These are phyloP conservation scores for Boletus speciosus DNA, from an alignment of 768 basidiomycete genomes.

Conservation along the genomic window DNA sequence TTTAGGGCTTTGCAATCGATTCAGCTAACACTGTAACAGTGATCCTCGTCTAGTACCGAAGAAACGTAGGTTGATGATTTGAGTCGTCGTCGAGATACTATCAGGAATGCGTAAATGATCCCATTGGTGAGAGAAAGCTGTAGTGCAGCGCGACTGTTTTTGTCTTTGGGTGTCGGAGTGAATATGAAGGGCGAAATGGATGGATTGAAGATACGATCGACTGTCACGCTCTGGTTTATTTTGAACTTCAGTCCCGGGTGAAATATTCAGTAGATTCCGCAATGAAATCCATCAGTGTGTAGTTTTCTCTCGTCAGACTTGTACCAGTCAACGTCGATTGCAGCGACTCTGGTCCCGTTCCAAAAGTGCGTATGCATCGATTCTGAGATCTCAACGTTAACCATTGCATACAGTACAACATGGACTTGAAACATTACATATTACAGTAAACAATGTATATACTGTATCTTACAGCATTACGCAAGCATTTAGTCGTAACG, in stretches of 20 bases:
- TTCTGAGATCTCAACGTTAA: neutral
- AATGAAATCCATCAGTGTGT: too few species aligned
- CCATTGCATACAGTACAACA: neutral
- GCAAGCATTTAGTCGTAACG: neutral
- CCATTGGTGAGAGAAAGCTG: neutral
- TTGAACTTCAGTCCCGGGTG: too few species aligned
- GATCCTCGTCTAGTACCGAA: too few species aligned
- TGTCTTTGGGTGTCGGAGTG: too few species aligned
- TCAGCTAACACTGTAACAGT: neutral
- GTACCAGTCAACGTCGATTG: neutral
- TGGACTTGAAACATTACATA: neutral
- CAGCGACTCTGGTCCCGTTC: neutral
- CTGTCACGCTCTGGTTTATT: too few species aligned
- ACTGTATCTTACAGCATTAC: neutral
- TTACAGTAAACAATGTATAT: too few species aligned
- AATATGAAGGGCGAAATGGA: too few species aligned
- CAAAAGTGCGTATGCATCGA: neutral
- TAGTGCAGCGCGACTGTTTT: too few species aligned
- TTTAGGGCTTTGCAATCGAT: neutral
- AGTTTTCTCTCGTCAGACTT: neutral
- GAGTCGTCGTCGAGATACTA: neutral
- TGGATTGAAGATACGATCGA: too few species aligned
- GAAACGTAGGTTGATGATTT: neutral
- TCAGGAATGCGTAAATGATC: too few species aligned
- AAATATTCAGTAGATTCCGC: too few species aligned